phyloP scores from a whole-genome alignment of 2,329 filamentous ascomycete species.

The Akanthomyces lecanii region DNA sequence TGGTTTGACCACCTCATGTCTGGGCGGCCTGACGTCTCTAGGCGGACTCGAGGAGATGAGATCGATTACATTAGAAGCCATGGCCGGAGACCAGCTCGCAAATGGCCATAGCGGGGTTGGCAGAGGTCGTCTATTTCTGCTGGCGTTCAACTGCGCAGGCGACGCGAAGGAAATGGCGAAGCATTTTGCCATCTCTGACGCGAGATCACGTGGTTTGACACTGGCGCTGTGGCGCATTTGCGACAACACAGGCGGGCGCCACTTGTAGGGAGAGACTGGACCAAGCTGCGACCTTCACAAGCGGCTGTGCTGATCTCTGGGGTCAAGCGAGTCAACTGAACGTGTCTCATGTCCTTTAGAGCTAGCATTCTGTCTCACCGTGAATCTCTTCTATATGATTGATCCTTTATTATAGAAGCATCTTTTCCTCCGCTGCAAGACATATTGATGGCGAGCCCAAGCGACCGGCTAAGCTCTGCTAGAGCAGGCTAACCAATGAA shows the following conservation, averaged over 20 bases:
- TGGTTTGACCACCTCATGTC: background rate
- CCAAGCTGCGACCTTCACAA: too few relatives aligned
- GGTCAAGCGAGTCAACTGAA: background rate
- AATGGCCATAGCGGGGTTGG: conserved; percentile 1
- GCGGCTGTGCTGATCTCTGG: too few relatives aligned
- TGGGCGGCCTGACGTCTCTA: background rate
- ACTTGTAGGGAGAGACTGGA: background rate
- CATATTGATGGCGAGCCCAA: background rate
- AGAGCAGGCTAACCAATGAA: background rate
- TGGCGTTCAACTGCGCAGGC: background rate
- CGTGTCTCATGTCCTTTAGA: background rate
- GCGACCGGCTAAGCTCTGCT: background rate
- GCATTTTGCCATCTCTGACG: background rate
- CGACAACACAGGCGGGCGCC: background rate
- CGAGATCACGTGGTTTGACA: conserved; percentile 3
- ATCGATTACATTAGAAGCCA: conserved; percentile 33
- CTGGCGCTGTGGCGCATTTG: background rate
- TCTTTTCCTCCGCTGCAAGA: background rate
- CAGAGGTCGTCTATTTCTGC: background rate
- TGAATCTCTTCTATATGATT: background rate
- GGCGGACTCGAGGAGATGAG: conserved; percentile 35
- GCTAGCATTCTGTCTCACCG: background rate
- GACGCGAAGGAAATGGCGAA: background rate
- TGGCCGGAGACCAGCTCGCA: conserved; percentile 19
- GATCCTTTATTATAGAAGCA: background rate